These are phyloP conservation scores for Echinochloa phyllopogon DNA, from an alignment of 176 grass and related monocot genomes.

Conservation along the genomic window DNA sequence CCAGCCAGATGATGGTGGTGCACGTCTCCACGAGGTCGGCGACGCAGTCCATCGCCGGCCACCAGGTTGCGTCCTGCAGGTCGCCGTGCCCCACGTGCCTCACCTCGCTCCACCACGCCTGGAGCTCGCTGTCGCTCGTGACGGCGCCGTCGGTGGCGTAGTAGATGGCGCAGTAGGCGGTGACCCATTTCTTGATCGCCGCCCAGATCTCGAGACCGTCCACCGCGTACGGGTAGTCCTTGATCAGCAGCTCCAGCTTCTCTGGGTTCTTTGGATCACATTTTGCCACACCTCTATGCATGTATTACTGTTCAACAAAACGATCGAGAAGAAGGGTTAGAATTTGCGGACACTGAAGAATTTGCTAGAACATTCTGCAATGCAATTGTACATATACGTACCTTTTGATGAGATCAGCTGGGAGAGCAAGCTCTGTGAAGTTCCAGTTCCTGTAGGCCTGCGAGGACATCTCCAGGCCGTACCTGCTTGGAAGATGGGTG, in stretches of 20 bases:
- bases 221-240: slow-evolving; percentile 59
- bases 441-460: slow-evolving; percentile 47
- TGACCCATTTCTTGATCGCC: slow-evolving; percentile 49
- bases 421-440: slow-evolving; percentile 51
- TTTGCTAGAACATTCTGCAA: slow-evolving; percentile 11
- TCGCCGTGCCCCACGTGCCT: slow-evolving; percentile 62
- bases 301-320: neutral
- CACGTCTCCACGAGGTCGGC: slow-evolving; percentile 40
- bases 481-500: slow-evolving; percentile 41
- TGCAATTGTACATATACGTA: neutral
- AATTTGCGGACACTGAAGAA: no score
- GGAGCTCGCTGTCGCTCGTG: slow-evolving; percentile 51
- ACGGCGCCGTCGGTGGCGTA: slow-evolving; percentile 36
- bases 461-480: slow-evolving; percentile 45
- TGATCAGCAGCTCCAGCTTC: slow-evolving; percentile 46
- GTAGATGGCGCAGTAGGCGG: slow-evolving; percentile 33
- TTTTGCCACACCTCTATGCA: slow-evolving; percentile 46
- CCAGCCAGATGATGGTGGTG: slow-evolving; percentile 59
- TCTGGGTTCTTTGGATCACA: slow-evolving; percentile 50
- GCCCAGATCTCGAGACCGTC: slow-evolving; percentile 53
- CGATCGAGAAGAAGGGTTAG: neutral
- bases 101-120: slow-evolving; percentile 68
- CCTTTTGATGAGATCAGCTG: slow-evolving; percentile 55
- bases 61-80: slow-evolving; percentile 59
- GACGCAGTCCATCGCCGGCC: slow-evolving; percentile 43